Conservation (phyloP, 2,329 filamentous ascomycete genomes). For the Coniochaeta ligniaria region DNA sequence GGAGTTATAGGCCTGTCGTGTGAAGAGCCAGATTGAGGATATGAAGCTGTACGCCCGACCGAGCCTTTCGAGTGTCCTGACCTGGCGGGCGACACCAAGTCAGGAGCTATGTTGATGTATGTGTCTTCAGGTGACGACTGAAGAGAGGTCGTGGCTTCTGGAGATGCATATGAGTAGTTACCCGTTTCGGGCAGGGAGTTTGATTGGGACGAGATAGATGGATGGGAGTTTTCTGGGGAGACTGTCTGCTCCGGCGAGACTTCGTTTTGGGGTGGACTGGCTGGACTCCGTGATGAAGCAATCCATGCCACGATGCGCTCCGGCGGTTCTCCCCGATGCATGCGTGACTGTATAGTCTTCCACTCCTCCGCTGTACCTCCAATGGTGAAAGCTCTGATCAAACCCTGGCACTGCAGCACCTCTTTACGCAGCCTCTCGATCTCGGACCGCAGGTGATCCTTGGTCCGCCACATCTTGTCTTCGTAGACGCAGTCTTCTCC, state of each 20-base stretch:
- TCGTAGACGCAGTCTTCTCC: constrained; percentile 17
- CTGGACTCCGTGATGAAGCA: neutral
- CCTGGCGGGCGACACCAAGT: neutral
- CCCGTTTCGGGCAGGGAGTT: neutral
- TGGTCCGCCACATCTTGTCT: constrained; percentile 18
- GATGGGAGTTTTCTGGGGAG: neutral
- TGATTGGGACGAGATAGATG: neutral
- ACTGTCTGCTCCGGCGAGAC: neutral
- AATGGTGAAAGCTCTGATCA: constrained; percentile 12
- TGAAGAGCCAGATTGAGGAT: neutral
- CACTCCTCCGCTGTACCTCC: constrained; percentile 11
- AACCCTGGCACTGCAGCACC: constrained; percentile 13
- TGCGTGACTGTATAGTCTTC: constrained; percentile 9
- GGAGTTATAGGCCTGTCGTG: neutral
- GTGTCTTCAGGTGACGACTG: neutral
- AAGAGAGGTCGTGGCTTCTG: neutral
- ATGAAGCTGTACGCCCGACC: neutral
- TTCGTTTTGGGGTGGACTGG: neutral
- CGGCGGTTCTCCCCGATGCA: constrained; percentile 13
- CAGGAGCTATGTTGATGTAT: neutral
- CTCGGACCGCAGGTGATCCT: constrained; percentile 17
- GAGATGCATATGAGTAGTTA: neutral
- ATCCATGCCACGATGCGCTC: constrained; percentile 16
- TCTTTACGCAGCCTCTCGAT: constrained; percentile 15
- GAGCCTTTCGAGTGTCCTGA: neutral